Evolutionary conservation across 2,329 filamentous ascomycete species (phyloP).

Genomic region (Colletotrichum orchidophilum): DNA sequence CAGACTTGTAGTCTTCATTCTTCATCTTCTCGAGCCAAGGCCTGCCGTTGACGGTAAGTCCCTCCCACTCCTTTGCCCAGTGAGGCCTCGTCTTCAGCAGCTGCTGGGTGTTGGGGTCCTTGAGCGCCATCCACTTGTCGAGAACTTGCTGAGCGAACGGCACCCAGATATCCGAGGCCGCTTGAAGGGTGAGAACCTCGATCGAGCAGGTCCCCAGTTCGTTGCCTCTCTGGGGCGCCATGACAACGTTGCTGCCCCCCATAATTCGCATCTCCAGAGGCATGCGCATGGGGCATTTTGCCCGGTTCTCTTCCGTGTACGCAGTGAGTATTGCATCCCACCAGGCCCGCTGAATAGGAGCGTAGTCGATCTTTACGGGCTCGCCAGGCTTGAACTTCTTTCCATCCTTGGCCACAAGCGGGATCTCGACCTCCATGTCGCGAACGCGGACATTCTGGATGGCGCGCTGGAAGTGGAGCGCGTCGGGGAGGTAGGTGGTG

Average conservation of each 20-base stretch:
- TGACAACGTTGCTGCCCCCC: neutral
- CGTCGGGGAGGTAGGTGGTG: neutral
- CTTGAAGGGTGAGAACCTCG: neutral
- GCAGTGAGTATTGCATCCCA: neutral
- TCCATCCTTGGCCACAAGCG: neutral
- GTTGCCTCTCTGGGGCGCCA: neutral
- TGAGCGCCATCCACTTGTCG: neutral
- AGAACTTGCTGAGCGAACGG: neutral
- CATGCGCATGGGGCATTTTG: neutral
- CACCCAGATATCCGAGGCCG: neutral
- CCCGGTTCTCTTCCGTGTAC: neutral
- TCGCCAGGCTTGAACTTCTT: neutral
- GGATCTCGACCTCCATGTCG: neutral
- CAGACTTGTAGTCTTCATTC: neutral
- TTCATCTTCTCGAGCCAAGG: neutral
- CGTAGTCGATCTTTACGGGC: neutral
- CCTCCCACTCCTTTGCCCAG: neutral
- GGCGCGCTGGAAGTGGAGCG: neutral
- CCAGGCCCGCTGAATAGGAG: neutral
- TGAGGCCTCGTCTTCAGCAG: neutral
- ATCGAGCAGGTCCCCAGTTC: neutral
- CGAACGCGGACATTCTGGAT: neutral
- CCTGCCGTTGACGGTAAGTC: neutral
- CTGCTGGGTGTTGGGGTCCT: neutral
- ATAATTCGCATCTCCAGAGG: neutral